These are phyloP conservation scores for Candida arabinofermentans DNA, from an alignment of 805 yeast genomes.

Conservation along the genomic window DNA sequence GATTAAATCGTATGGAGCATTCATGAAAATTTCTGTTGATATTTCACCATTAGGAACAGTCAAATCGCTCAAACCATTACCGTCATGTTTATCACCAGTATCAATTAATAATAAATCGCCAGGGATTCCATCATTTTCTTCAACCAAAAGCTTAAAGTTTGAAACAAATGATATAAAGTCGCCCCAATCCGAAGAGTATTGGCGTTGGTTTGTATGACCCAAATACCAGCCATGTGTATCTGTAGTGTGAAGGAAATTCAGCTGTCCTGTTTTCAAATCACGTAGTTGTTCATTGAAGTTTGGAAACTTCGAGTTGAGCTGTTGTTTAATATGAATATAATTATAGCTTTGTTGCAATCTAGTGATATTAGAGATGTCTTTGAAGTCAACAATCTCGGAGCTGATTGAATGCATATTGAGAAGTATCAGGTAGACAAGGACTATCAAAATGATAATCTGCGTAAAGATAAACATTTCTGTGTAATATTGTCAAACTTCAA, in stretches of 20 bases:
- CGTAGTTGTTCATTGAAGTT: slow-evolving; percentile 39
- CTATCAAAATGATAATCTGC: slow-evolving; percentile 3
- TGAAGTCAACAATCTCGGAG: not conserved
- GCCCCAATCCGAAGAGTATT: slow-evolving; percentile 88
- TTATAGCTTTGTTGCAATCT: slow-evolving; percentile 1
- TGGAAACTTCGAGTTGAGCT: slow-evolving; percentile 31
- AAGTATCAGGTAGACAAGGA: slow-evolving; percentile 6
- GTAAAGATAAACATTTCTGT: slow-evolving; percentile 4
- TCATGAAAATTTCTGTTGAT: slow-evolving; percentile 59
- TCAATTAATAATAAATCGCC: slow-evolving; percentile 75
- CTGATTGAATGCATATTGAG: slow-evolving; percentile 4
- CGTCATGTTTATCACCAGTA: slow-evolving; percentile 93
- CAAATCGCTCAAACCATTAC: slow-evolving; percentile 84
- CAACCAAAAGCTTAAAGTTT: slow-evolving; percentile 37
- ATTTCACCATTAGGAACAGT: slow-evolving; percentile 66
- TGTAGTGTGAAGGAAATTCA: slow-evolving; percentile 90
- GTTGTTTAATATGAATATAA: slow-evolving; percentile 20
- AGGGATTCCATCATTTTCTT: slow-evolving; percentile 23
- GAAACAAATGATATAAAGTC: slow-evolving; percentile 70
- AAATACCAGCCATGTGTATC: slow-evolving; percentile 98
- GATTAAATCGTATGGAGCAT: slow-evolving; percentile 67
- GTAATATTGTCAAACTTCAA: too few relatives aligned
- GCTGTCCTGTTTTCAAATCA: slow-evolving; percentile 59
- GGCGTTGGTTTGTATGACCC: slow-evolving; percentile 78
- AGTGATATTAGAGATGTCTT: not conserved